Evolutionary conservation across 2,329 filamentous ascomycete species (phyloP).

Genomic region (Fulvia fulva): DNA sequence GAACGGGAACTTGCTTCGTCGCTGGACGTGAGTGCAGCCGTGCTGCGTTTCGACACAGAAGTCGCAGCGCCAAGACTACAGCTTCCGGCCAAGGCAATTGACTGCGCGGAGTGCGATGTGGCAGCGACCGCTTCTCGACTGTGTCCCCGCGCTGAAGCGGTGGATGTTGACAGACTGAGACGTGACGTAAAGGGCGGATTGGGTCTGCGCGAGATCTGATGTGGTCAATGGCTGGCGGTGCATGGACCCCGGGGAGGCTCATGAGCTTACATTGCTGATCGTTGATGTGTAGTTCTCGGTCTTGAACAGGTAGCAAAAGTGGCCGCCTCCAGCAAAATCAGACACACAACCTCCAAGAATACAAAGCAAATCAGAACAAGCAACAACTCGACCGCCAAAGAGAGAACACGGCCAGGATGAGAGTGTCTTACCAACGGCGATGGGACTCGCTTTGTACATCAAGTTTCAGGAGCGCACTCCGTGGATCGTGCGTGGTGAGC

Average conservation of each 20-base stretch:
- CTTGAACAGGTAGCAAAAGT: constrained; percentile 2
- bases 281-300: not conserved
- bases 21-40: not conserved
- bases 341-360: constrained; percentile 18
- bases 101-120: not conserved
- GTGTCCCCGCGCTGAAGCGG: not conserved
- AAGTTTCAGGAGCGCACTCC: constrained; percentile 18
- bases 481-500: constrained; percentile 13
- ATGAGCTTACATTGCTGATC: not conserved
- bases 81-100: not conserved
- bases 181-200: not conserved
- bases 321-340: constrained; percentile 14
- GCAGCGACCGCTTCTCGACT: not conserved
- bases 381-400: constrained; percentile 19
- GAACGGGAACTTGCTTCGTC: not conserved
- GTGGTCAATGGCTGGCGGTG: not conserved
- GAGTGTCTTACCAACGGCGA: constrained; percentile 8
- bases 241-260: not conserved
- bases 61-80: not conserved
- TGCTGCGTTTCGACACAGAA: not conserved
- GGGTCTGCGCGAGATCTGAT: not conserved
- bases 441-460: constrained; percentile 16
- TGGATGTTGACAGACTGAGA: not conserved
- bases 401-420: constrained; percentile 12
- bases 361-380: constrained; percentile 16